These are phyloP conservation scores for Termitomyces sp. DNA, from an alignment of 768 basidiomycete genomes.

Conservation along the genomic window DNA sequence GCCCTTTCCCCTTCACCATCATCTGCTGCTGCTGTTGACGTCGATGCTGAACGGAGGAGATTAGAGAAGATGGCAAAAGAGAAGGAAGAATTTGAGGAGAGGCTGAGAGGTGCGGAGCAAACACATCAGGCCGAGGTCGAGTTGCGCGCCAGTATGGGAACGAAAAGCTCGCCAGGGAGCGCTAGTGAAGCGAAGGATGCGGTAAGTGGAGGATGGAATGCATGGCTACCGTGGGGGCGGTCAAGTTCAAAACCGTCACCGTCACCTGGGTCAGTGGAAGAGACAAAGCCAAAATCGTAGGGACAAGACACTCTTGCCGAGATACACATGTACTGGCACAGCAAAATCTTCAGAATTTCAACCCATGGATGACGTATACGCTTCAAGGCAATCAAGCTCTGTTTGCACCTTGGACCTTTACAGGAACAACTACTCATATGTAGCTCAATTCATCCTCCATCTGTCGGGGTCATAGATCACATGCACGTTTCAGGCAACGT, in stretches of 20 bases:
- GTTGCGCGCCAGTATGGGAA: constrained; percentile 5
- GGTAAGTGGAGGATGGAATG: neutral
- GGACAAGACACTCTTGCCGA: no score
- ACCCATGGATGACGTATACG: no score
- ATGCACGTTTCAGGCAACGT: neutral
- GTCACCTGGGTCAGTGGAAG: neutral
- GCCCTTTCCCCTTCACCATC: constrained; percentile 1
- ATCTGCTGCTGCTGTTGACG: constrained; percentile 1
- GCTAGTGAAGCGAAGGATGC: neutral
- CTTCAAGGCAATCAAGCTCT: no score
- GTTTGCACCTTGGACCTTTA: no score
- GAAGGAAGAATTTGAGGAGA: constrained; percentile 52
- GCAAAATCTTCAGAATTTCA: no score
- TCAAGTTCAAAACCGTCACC: neutral
- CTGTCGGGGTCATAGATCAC: neutral
- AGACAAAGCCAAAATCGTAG: no score
- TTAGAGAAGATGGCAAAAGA: constrained; percentile 31
- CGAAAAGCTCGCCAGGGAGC: neutral
- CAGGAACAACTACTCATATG: no score
- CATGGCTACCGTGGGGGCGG: neutral
- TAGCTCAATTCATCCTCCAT: neutral
- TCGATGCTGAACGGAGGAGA: constrained; percentile 19
- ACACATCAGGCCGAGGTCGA: constrained; percentile 31
- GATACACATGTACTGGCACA: no score
- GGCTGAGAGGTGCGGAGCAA: constrained; percentile 53